These are phyloP conservation scores for Clausena lansium DNA, from an alignment of 345 rosid genomes.

Conservation along the genomic window DNA sequence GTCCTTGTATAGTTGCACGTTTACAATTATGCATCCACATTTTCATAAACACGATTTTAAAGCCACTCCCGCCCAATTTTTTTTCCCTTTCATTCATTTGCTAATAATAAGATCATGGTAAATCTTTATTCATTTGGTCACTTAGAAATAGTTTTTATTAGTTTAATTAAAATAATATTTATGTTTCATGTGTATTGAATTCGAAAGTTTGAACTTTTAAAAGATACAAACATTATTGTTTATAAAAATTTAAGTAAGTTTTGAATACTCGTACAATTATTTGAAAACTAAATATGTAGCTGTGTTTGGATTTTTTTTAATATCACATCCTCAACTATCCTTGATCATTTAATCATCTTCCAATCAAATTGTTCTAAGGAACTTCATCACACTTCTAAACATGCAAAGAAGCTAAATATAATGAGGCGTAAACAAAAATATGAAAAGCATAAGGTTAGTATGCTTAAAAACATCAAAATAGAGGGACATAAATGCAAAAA, in stretches of 20 bases:
- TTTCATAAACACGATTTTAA: background rate
- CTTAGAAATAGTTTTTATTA: rapidly evolving
- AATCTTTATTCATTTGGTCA: background rate
- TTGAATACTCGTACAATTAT: no score
- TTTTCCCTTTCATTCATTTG: background rate
- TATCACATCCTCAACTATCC: background rate
- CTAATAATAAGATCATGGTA: background rate
- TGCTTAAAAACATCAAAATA: background rate
- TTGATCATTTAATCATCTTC: background rate
- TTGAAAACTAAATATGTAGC: no score
- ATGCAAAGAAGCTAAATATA: background rate
- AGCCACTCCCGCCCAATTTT: rapidly evolving
- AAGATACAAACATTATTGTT: no score
- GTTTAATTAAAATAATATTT: background rate
- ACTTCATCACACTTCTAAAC: background rate
- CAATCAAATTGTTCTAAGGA: no score
- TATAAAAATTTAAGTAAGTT: no score
- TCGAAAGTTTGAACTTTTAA: no score
- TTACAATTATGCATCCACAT: background rate
- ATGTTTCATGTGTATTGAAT: background rate
- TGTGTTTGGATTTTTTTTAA: no score
- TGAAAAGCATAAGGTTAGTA: background rate
- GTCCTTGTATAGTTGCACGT: background rate
- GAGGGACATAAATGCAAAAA: background rate
- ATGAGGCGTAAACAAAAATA: background rate